Conservation (phyloP, 2,329 filamentous ascomycete genomes). For the Xylariomycetidae sp. region DNA sequence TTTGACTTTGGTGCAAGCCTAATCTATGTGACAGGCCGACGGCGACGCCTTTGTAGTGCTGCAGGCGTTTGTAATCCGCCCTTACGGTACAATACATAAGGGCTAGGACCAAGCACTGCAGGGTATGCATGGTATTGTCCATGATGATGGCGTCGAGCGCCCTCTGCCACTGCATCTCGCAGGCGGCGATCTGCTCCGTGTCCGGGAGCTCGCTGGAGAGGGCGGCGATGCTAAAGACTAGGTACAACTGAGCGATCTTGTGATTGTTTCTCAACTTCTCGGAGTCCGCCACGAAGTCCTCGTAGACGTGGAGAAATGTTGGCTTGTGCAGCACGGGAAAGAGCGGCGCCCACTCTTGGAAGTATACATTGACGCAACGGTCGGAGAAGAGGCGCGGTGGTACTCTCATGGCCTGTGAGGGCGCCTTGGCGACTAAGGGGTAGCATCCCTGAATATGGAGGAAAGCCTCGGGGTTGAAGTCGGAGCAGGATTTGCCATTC, state of each 20-base stretch:
- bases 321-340: slow-evolving; percentile 91
- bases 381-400: slow-evolving; percentile 89
- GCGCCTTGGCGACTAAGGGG: slow-evolving; percentile 44
- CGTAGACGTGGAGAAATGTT: slow-evolving; percentile 80
- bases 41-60: slow-evolving; percentile 87
- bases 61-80: slow-evolving; percentile 77
- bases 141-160: slow-evolving; percentile 71
- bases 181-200: slow-evolving; percentile 51
- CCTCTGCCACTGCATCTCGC: slow-evolving; percentile 78
- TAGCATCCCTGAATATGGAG: slow-evolving; percentile 59
- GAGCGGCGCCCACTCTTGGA: slow-evolving; percentile 94
- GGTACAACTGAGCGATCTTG: slow-evolving; percentile 79
- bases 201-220: slow-evolving; percentile 55
- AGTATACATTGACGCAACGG: slow-evolving; percentile 92
- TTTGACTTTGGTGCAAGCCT: slow-evolving; percentile 87
- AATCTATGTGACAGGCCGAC: slow-evolving; percentile 81
- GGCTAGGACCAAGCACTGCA: slow-evolving; percentile 86
- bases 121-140: slow-evolving; percentile 74
- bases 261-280: slow-evolving; percentile 73
- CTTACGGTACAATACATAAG: slow-evolving; percentile 84
- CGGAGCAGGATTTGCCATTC: slow-evolving; percentile 63
- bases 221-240: slow-evolving; percentile 88
- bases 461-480: slow-evolving; percentile 68
- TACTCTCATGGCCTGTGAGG: slow-evolving; percentile 46
- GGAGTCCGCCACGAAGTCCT: slow-evolving; percentile 74